Percentiles rank a stretch among this genome's conserved stretches.
Evolutionary conservation across 192 early-diverging fungal species (phyloP).

Genomic region (Gaertneriomyces sp.): DNA sequence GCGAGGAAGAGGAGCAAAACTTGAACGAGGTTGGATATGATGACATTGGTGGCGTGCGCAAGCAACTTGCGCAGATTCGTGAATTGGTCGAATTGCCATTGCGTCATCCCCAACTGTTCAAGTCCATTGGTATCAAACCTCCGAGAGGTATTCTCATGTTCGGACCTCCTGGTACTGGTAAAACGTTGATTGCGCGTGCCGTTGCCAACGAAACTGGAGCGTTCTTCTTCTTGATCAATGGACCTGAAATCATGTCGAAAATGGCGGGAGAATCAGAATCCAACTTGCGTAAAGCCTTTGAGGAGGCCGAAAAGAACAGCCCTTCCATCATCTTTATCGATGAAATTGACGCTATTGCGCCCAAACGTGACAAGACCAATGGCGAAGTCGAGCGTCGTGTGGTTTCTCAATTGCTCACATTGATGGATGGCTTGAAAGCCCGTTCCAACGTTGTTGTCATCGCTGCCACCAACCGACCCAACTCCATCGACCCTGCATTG

Average conservation of each 20-base stretch:
- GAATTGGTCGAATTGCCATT: conserved; percentile 97
- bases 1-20: conserved; percentile 95
- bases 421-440: conserved; percentile 97
- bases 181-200: conserved; percentile 96
- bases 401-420: conserved; percentile 95
- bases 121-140: conserved; percentile 98
- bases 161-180: conserved; percentile 98
- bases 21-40: conserved; percentile 95
- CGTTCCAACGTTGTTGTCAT: conserved; percentile 98
- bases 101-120: conserved; percentile 97
- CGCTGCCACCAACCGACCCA: conserved; percentile 98
- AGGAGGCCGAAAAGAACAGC: conserved; percentile 97
- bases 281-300: conserved; percentile 97
- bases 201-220: conserved; percentile 99
- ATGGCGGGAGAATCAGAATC: conserved; percentile 99
- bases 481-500: conserved; percentile 96
- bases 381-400: conserved; percentile 98
- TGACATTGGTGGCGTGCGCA: conserved; percentile 96
- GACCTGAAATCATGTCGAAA: conserved; percentile 99
- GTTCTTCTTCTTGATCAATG: conserved; percentile 99
- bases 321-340: conserved; percentile 99
- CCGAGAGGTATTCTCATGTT: conserved; percentile 93
- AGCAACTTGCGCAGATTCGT: conserved; percentile 99
- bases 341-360: conserved; percentile 98
- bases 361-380: conserved; percentile 99